phyloP scores from a whole-genome alignment of 202 grass and related monocot genomes.

The Panicum virgatum region DNA sequence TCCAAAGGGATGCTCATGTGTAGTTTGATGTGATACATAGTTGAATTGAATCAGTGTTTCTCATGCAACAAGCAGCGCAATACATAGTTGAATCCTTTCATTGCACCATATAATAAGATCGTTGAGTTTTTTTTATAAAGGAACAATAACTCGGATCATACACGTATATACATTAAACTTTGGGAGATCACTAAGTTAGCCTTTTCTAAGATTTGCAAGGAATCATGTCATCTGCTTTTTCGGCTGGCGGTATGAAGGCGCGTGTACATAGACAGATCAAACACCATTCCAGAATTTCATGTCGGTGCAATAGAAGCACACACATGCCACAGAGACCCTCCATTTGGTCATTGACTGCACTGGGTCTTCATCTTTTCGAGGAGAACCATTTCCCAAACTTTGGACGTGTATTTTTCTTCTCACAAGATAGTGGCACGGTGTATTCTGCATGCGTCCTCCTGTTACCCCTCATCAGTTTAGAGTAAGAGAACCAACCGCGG shows the following conservation, averaged over 20 bases:
- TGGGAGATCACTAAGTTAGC: conserved; percentile 5
- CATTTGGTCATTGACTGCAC: background rate
- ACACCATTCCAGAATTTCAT: background rate
- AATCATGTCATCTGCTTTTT: conserved; percentile 23
- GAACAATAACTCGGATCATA: conserved; percentile 1
- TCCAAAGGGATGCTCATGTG: background rate
- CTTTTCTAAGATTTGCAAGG: background rate
- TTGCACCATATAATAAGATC: conserved; percentile 15
- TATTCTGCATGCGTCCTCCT: conserved; percentile 48
- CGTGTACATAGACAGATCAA: background rate
- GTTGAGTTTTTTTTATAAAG: conserved; percentile 14
- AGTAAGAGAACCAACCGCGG: conserved; percentile 57
- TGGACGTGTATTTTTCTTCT: conserved; percentile 33
- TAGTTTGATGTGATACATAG: no score
- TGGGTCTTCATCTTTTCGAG: conserved; percentile 32
- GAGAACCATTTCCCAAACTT: conserved; percentile 46
- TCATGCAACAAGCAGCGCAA: background rate
- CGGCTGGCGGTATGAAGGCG: background rate
- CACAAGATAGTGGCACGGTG: background rate
- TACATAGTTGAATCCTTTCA: background rate
- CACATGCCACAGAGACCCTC: background rate
- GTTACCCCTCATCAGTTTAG: conserved; percentile 52
- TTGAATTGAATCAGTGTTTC: background rate
- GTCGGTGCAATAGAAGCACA: background rate
- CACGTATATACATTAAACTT: conserved; percentile 16